A percentile compares a stretch with the other conserved stretches of the same genome.
phyloP scores from a whole-genome alignment of 768 basidiomycete genomes.

The Dentipellis sp. region DNA sequence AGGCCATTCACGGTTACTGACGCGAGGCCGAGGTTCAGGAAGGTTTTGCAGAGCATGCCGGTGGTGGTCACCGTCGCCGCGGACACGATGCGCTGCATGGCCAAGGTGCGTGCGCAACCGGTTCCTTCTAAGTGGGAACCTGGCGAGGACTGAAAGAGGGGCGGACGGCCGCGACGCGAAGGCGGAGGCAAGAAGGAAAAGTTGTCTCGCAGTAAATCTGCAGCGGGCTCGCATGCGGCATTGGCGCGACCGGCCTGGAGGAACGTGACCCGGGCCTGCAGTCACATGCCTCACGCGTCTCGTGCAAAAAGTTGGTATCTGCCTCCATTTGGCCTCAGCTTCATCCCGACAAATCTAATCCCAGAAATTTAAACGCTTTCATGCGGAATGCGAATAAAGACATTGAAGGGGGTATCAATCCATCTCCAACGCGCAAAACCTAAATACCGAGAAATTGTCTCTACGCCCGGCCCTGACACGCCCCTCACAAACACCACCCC shows the following conservation, averaged over 20 bases:
- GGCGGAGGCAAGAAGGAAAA: background rate
- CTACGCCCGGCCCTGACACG: too few species aligned
- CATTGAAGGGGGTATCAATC: too few species aligned
- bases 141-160: background rate
- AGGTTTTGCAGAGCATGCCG: constrained; percentile 72
- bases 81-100: constrained; percentile 28
- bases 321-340: too few species aligned
- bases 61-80: constrained; percentile 53
- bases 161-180: background rate
- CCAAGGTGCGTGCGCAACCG: too few species aligned
- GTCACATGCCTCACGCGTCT: background rate
- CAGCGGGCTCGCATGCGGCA: too few species aligned
- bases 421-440: too few species aligned
- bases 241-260: background rate
- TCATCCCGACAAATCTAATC: too few species aligned
- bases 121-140: background rate
- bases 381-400: too few species aligned
- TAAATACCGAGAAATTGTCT: background rate
- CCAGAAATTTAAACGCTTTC: too few species aligned
- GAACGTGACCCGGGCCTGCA: background rate
- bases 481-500: constrained; percentile 50
- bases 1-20: constrained; percentile 67
- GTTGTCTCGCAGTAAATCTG: background rate
- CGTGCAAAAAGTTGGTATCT: too few species aligned
- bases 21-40: constrained; percentile 58